Evolutionary conservation across 805 yeast species (phyloP).

Genomic region (Candida schatavii): DNA sequence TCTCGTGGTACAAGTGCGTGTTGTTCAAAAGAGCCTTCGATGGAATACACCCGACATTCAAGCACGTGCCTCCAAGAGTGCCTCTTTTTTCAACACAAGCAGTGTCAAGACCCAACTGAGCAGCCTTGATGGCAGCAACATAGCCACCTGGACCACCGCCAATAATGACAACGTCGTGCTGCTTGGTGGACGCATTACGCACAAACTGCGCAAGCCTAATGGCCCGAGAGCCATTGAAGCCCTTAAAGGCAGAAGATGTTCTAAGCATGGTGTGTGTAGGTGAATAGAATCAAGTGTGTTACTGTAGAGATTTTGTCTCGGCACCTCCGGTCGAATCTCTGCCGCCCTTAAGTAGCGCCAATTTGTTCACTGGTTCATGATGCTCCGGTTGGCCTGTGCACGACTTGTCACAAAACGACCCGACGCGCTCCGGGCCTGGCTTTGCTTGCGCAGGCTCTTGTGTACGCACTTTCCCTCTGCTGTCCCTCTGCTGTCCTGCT

Average conservation of each 20-base stretch:
- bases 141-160: constrained; percentile 99
- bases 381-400: constrained; percentile 1
- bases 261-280: constrained; percentile 3
- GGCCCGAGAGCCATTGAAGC: background rate
- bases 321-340: too few relatives aligned
- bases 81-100: constrained; percentile 99
- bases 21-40: constrained; percentile 94
- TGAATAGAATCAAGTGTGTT: too few relatives aligned
- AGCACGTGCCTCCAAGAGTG: constrained; percentile 94
- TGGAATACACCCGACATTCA: constrained; percentile 98
- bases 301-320: too few relatives aligned
- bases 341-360: background rate
- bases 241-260: constrained; percentile 1
- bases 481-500: too few relatives aligned
- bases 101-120: constrained; percentile 90
- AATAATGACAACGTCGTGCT: constrained; percentile 84
- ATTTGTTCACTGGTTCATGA: background rate
- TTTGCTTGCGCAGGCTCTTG: too few relatives aligned
- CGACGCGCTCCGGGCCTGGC: background rate
- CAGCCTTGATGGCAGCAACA: constrained; percentile 98
- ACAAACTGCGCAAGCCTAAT: constrained; percentile 21
- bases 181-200: constrained; percentile 42
- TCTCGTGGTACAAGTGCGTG: constrained; percentile 88
- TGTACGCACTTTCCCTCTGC: too few relatives aligned
- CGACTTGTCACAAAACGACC: background rate